Base-by-base conservation (phyloP, 768 basidiomycete species). In the Hericium rajendrae region DNA sequence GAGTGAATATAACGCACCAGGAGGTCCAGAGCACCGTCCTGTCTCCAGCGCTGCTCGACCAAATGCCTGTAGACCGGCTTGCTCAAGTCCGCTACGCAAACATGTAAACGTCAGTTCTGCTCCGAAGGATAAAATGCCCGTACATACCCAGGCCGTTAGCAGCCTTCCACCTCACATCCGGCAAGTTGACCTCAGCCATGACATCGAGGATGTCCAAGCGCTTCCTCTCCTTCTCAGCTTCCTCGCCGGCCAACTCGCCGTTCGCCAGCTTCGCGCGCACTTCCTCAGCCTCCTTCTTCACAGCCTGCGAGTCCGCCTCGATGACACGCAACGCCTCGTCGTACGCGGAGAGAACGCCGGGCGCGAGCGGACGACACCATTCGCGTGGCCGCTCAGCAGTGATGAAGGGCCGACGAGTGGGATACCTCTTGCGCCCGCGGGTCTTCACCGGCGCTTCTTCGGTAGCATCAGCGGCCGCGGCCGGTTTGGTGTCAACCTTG, bases 101-200 rank as follows among this genome's bases (percentile, higher is more conserved):
- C 10, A 18, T 22, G 46, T 1, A 13, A 11, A 11, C 16, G 48
- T 50, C 54, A 58, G 11, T 24, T 20, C 38, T 4, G 2, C 10
- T n/a, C 22, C 56, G 38, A 24, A 40, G 10, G 51, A 49, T 41
- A 16, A 18, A 4, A 46, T 55, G 26, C 58, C 48, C 55, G 2
- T 0, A 76, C 86, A 26, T 63, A 91, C 86, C 85, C 78, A 85
- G 78, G n/a, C 85, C 87, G 65, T 89, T 87, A 38, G 76, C 74
- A 60, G 89, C 87, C 61, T 76, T 80, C 86, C 90, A 90, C 65
- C 93, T 73, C 38, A 86, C 81, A 54, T 84, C 77, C 0, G 94
- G 94, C n/a, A 92, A 72, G 69, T 97, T 94, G 32, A 90, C 73
- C 68, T 86, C 78, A 57, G 86, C 85, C 72, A 92, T 89, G 10